Base-by-base conservation (phyloP, 495 filamentous ascomycete species). In the Hypoxylon rickii region DNA sequence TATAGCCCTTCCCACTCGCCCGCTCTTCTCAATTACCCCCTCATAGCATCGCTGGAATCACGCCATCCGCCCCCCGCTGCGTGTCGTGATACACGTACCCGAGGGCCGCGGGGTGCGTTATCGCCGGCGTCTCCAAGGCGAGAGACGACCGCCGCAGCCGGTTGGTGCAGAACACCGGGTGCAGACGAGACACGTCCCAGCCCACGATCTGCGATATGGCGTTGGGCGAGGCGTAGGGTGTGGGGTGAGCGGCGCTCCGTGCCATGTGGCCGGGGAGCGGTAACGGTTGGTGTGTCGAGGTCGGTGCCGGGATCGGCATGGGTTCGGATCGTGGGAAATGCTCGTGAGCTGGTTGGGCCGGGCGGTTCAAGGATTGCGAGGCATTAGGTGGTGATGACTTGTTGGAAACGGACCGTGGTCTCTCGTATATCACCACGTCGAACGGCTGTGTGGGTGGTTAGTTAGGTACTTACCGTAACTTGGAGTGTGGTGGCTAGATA, bases 101-200 rank as follows among this genome's bases (percentile, higher is more conserved):
- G 29, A 74, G 65, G 15, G 75, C 79, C 2, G 82, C 77, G 4
- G 80, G 81, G 48, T 58, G 79, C 1, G 51, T 51, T 11, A 69
- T 54, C 3, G 61, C 51, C 1, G 62, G 66, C 2, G 65, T 38
- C 3, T 55, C 29, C 1, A 67, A 45, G 2, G 64, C 51, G 6
- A 64, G 48, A 1, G 75, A 66, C 3, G 75, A 66, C 34, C 70
- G 73, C 45, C 75, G 77, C 39, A 84, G 58, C 39, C 75, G 75
- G 11, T 78, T 69, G 11, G 80, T 83, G 66, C 85, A 85, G 67
- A 85, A 84, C 4, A 83, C 81, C 3, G 83, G 83, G 51, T 86
- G 82, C 18, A 76, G 61, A 29, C 68, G 71, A 1, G 80, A 73
- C 17, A 77, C 53, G 64, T 81, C 72, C 48, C 68, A 58, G 8